Evolutionary conservation across 2,329 filamentous ascomycete genomes (phyloP).

Genomic region (Dactylella cylindrospora): DNA sequence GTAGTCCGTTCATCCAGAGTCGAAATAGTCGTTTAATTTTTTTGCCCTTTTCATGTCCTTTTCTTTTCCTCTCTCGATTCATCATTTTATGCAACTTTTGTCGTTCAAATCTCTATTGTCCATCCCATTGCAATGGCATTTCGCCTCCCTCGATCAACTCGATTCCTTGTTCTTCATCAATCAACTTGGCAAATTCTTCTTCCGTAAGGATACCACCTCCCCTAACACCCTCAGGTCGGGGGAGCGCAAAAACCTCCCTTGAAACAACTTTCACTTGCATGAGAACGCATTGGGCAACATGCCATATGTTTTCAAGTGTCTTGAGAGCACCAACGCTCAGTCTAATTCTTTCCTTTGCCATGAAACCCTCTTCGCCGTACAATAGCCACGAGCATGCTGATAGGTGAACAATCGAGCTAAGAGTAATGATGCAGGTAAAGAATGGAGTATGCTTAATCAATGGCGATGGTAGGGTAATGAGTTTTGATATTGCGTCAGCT

Average conservation of each 20-base stretch:
- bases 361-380: conserved; percentile 63
- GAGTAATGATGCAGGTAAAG: conserved; percentile 76
- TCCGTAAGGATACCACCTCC: conserved; percentile 61
- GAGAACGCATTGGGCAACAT: conserved; percentile 68
- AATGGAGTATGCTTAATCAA: conserved; percentile 77
- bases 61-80: conserved; percentile 41
- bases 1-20: no score
- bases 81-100: conserved; percentile 49
- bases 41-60: no score
- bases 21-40: no score
- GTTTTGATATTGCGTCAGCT: conserved; percentile 72
- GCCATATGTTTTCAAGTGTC: conserved; percentile 69
- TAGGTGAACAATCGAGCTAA: conserved; percentile 78
- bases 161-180: conserved; percentile 53
- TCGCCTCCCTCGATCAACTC: conserved; percentile 40
- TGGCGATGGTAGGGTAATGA: conserved; percentile 72
- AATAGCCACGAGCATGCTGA: conserved; percentile 73
- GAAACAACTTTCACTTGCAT: conserved; percentile 75
- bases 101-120: conserved; percentile 11
- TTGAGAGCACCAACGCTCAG: conserved; percentile 77
- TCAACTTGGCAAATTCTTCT: conserved; percentile 63
- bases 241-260: conserved; percentile 66
- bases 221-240: conserved; percentile 61
- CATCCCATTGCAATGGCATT: conserved; percentile 40
- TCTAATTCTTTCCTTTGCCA: conserved; percentile 71